Evolutionary conservation across 371 early-diverging fungal genomes (phyloP).

Genomic region (Fennellomyces sp.): DNA sequence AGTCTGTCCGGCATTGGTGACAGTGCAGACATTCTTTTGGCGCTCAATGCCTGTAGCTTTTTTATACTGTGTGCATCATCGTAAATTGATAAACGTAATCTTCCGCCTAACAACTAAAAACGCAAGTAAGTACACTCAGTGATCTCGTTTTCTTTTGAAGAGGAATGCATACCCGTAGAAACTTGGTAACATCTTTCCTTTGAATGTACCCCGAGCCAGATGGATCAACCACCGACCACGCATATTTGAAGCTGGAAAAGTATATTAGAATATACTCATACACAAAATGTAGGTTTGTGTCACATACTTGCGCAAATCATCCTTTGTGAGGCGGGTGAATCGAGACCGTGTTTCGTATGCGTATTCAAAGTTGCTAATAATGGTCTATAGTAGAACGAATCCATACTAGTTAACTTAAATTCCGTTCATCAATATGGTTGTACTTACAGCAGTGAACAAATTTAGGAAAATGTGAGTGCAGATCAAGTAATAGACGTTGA

Average conservation of each 20-base stretch:
- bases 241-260: slow-evolving; percentile 47
- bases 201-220: slow-evolving; percentile 57
- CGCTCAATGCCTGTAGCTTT: slow-evolving; percentile 25
- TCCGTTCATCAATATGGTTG: background rate
- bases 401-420: background rate
- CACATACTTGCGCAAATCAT: slow-evolving; percentile 55
- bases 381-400: slow-evolving; percentile 45
- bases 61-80: slow-evolving; percentile 37
- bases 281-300: background rate
- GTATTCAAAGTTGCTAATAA: slow-evolving; percentile 65
- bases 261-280: background rate
- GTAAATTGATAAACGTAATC: slow-evolving; percentile 50
- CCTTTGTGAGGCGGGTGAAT: slow-evolving; percentile 55
- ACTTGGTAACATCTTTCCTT: slow-evolving; percentile 47
- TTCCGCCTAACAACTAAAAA: slow-evolving; percentile 41
- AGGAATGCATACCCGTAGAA: slow-evolving; percentile 28
- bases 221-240: slow-evolving; percentile 62
- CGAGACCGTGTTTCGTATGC: slow-evolving; percentile 59
- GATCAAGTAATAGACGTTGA: slow-evolving; percentile 56
- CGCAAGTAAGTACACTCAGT: background rate
- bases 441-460: slow-evolving; percentile 62
- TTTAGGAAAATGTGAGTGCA: slow-evolving; percentile 65
- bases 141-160: background rate
- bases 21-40: slow-evolving; percentile 2
- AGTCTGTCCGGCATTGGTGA: background rate